A percentile compares a stretch with the other conserved stretches of the same genome.
Evolutionary conservation across 2,329 filamentous ascomycete species (phyloP).

Genomic region (Aspergillus sp.): DNA sequence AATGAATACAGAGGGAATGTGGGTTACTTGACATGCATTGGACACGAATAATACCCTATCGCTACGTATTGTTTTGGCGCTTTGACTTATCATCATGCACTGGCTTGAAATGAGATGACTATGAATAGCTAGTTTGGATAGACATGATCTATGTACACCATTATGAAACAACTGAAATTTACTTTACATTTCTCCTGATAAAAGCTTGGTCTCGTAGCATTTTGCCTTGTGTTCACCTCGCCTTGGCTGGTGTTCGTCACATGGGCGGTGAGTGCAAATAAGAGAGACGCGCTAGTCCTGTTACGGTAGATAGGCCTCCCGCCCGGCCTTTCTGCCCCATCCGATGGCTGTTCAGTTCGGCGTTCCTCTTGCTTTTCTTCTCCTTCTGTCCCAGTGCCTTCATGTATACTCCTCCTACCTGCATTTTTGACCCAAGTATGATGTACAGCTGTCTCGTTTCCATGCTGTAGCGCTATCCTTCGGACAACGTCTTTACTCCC

Average conservation of each 20-base stretch:
- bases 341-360: neutral
- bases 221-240: too few species aligned
- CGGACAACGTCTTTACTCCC: neutral
- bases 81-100: neutral
- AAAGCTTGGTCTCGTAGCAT: too few species aligned
- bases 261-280: conserved; percentile 4
- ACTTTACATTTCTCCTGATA: neutral
- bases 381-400: neutral
- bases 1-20: neutral
- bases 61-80: conserved; percentile 5
- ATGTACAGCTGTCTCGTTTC: neutral
- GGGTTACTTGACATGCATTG: conserved; percentile 12
- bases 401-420: conserved; percentile 2
- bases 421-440: neutral
- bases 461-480: conserved; percentile 7
- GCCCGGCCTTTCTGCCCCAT: conserved; percentile 7
- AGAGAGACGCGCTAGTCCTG: neutral
- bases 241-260: neutral
- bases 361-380: conserved; percentile 2
- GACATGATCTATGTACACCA: conserved; percentile 7
- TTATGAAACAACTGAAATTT: neutral
- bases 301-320: neutral
- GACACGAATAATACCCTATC: conserved; percentile 19
- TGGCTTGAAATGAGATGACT: neutral
- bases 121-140: conserved; percentile 3